A percentile compares a stretch with the other conserved stretches of the same genome.
phyloP scores from a whole-genome alignment of 2,329 filamentous ascomycete species.

The Colletotrichum liriopes region DNA sequence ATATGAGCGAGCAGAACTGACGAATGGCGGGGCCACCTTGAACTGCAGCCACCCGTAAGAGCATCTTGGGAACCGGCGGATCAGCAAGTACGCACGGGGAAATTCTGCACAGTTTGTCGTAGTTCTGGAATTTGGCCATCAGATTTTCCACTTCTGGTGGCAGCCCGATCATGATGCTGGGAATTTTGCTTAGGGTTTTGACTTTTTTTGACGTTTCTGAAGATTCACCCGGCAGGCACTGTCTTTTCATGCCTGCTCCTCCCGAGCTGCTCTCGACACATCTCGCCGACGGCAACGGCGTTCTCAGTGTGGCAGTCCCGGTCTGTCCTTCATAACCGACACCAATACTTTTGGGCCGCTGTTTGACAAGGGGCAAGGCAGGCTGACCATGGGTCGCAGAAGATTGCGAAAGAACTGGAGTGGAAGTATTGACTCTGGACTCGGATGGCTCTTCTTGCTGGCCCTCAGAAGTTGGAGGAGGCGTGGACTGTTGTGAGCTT shows the following conservation, averaged over 20 bases:
- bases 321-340: background rate
- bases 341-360: background rate
- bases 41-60: background rate
- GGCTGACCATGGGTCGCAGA: background rate
- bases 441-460: background rate
- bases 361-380: background rate
- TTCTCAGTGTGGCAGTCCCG: background rate
- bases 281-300: background rate
- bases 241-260: background rate
- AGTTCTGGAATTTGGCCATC: background rate
- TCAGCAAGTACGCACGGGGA: background rate
- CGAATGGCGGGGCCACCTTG: background rate
- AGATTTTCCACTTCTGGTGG: background rate
- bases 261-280: background rate
- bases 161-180: background rate
- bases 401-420: background rate
- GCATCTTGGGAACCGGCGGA: background rate
- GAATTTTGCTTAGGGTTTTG: background rate
- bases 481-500: background rate
- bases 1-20: background rate
- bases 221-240: background rate
- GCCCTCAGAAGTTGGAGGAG: background rate
- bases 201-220: background rate
- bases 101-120: background rate
- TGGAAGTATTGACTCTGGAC: background rate